Evolutionary conservation across 2,329 filamentous ascomycete genomes (phyloP), one percentile per base, ranked within the genome.

Genomic region (Trichoderma brevicompactum): DNA sequence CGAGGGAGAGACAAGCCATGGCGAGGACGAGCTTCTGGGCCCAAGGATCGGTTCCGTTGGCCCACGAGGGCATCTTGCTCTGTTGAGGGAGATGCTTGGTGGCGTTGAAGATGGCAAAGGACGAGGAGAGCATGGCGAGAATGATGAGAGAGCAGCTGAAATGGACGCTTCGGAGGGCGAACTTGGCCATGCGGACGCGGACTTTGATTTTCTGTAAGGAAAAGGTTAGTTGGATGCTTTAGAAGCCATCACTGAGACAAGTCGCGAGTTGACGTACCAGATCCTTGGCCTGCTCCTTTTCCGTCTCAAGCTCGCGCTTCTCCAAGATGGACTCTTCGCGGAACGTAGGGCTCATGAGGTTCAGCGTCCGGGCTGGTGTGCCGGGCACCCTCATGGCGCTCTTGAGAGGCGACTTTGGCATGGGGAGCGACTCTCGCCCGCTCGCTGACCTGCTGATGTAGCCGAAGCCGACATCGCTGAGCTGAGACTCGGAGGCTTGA

Each of bases 121-220:
- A 92, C n/a, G 92, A 87, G 13, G 91, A 89, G 62, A 99, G 82
- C 87, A 99, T 94, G 68, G 93, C 84, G 65, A 99, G 85, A 70
- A 99, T 92, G 75, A 99, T 97, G 67, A 98, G 84, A 77, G 92
- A 94, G 83, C 95, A 99, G 78, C 92, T 93, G 79, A 99, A 98
- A 84, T 94, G 97, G 80, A 98, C 91, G 65, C 92, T 90, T 70
- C 95, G 90, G n/a, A 99, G 88, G 68, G 96, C 87, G 72, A 98
- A 89, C 82, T 99, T 99, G 71, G 94, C 95, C 78, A 98, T 84
- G 53, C 95, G 89, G 40, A 98, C 94, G 70, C 92, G 88, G 41
- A 89, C 89, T 81, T 97, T 98, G 77, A 96, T 87, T 89, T 91
- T 96, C 94, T 97, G 75, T 53, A 28, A 7, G 8, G 66, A 7